Evolutionary conservation across 148 eudicot genomes (phyloP).

Genomic region (Arbutus unedo): DNA sequence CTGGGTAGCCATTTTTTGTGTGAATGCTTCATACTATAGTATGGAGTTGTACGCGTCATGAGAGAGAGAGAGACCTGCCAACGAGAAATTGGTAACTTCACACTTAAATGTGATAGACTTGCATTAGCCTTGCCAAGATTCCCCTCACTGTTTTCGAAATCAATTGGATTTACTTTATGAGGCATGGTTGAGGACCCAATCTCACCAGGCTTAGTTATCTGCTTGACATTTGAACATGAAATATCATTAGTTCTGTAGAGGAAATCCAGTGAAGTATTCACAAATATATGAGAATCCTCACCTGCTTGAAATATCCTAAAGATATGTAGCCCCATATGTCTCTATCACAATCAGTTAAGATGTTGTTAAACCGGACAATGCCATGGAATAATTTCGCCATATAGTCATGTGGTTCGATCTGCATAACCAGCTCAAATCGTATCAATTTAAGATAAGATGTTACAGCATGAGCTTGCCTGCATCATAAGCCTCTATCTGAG

Average conservation of each 20-base stretch:
- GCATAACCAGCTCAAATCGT: slow-evolving; percentile 23
- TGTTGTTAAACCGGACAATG: slow-evolving; percentile 70
- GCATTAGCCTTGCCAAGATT: slow-evolving; percentile 91
- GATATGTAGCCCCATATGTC: slow-evolving; percentile 94
- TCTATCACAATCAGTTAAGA: slow-evolving; percentile 75
- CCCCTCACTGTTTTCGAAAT: slow-evolving; percentile 98
- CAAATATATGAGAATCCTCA: slow-evolving; percentile 21
- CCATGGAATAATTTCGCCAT: slow-evolving; percentile 89
- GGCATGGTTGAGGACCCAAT: slow-evolving; percentile 99
- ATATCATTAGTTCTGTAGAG: slow-evolving; percentile 1
- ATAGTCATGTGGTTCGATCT: slow-evolving; percentile 97
- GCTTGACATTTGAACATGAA: slow-evolving; percentile 19
- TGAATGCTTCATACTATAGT: not conserved
- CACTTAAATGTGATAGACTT: slow-evolving; percentile 61
- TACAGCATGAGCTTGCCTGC: not conserved
- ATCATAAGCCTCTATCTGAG: not conserved
- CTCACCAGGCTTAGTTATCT: slow-evolving; percentile 90
- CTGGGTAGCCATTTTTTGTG: not conserved
- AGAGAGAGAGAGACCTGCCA: slow-evolving; percentile 67
- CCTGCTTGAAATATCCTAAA: slow-evolving; percentile 88
- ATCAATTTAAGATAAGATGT: slow-evolving; percentile 6
- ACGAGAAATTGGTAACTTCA: slow-evolving; percentile 84
- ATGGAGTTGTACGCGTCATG: not conserved
- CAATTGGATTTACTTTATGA: slow-evolving; percentile 96
- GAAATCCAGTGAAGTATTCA: slow-evolving; percentile 2